Base-by-base conservation (phyloP, 257 asterid genomes). In the Fraxinus excelsior region DNA sequence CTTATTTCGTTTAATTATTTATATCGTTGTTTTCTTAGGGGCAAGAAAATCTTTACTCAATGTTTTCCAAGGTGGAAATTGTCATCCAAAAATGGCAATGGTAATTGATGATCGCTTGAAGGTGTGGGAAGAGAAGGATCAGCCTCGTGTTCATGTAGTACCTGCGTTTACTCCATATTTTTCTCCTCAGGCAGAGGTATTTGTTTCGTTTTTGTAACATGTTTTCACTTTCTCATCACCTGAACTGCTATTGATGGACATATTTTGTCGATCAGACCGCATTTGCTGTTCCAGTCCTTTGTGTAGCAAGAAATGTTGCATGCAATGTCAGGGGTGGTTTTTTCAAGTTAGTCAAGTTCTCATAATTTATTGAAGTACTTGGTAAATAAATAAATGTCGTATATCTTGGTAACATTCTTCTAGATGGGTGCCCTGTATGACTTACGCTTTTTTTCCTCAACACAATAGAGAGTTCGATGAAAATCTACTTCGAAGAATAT, bases 91-190 rank as follows among this genome's bases (percentile, higher is more conserved):
- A 80, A 89, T 96, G 97, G 94, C 99, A 34, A 93, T 93, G 99
- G 98, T 96, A 66, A 93, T 96, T 78, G 99, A 96, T 81, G 99
- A 96, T 79, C 97, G 99, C 67, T 71, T 90, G 78, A 91, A 90
- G 84, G 99, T 96, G 74, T 96, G 99, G 99, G 99, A 96, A 74
- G 99, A 93, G 67, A 96, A 88, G 87, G 99, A 96, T 80, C 99
- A 96, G 79, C 92, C 97, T 77, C 96, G 97, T 72, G 99, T 96
- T 77, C 99, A 96, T 51, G 99, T 91, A 29, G 99, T 96, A 73
- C 98, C 99, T 84, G 85, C 99, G 67, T 96, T 96, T 88, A 87
- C 92, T 82, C 99, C 99, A 66, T 96, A 96, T 86, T 91, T 86
- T 90, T 97, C 99, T 74, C 99, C 99, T 21, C 99, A 90, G 80